Conservation (phyloP, 352 stramenopile species). For the Globisporangium alternatum region DNA sequence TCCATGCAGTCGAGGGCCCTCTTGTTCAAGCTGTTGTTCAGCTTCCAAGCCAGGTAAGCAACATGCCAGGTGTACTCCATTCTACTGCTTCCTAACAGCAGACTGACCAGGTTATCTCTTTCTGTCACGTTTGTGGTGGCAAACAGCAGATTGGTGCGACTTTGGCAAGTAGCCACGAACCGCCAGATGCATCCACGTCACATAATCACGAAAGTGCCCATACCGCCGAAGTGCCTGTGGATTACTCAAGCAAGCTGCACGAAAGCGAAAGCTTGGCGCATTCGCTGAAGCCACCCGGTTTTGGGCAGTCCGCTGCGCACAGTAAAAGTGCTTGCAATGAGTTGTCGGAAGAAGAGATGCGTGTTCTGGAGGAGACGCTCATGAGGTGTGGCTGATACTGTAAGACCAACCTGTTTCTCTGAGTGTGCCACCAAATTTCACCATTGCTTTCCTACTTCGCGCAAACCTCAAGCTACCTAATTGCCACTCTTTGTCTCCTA, state of each 20-base stretch:
- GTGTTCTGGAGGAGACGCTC: slow-evolving; percentile 27
- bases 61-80: background rate
- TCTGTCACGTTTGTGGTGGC: background rate
- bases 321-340: background rate
- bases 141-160: background rate
- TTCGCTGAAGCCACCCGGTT: slow-evolving; percentile 13
- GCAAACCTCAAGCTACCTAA: background rate
- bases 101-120: background rate
- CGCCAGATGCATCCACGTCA: background rate
- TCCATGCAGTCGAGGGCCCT: slow-evolving; percentile 19
- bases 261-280: background rate
- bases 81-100: background rate
- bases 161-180: background rate
- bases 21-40: background rate
- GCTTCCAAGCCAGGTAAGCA: background rate
- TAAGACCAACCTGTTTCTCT: background rate
- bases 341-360: slow-evolving; percentile 26
- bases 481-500: slow-evolving; percentile 13
- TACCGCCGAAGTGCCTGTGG: background rate
- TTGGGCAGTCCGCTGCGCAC: background rate
- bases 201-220: background rate
- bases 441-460: no score
- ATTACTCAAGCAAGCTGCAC: background rate
- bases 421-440: background rate
- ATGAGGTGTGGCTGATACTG: slow-evolving; percentile 6